phyloP scores from a whole-genome alignment of 495 filamentous ascomycete species.

The Tuber brumale region DNA sequence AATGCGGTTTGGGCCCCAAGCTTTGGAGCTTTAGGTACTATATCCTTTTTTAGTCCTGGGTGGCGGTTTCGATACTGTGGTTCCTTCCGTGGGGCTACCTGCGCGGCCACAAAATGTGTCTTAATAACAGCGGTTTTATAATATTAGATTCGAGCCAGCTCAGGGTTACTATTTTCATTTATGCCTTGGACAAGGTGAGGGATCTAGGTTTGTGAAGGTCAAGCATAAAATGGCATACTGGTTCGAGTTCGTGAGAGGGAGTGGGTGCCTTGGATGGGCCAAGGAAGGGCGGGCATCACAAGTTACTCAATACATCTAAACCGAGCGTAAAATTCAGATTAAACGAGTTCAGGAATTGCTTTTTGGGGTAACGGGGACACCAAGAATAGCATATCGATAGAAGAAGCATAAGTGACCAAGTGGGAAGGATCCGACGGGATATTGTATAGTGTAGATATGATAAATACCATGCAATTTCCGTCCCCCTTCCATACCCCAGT shows the following conservation, averaged over 20 bases:
- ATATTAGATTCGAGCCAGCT: neutral
- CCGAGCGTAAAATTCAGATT: neutral
- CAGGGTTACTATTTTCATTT: neutral
- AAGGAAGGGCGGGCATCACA: neutral
- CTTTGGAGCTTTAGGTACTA: neutral
- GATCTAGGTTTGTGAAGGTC: too few relatives aligned
- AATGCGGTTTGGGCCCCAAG: neutral
- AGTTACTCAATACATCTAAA: neutral
- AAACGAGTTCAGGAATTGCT: neutral
- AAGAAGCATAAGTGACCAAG: neutral
- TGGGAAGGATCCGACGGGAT: neutral
- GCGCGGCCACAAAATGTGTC: neutral
- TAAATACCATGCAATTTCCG: neutral
- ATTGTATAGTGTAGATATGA: neutral
- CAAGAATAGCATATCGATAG: neutral
- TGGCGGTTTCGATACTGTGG: neutral
- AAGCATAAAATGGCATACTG: neutral
- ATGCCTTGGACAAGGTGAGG: too few relatives aligned
- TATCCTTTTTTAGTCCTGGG: neutral
- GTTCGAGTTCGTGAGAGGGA: neutral
- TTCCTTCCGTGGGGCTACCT: neutral
- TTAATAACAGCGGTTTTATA: neutral
- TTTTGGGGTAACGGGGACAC: neutral
- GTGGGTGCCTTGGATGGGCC: neutral
- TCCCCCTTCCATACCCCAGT: neutral